A percentile compares a stretch with the other conserved stretches of the same genome.
Conservation (phyloP, 805 yeast species). For the Candida vartiovaarae region DNA sequence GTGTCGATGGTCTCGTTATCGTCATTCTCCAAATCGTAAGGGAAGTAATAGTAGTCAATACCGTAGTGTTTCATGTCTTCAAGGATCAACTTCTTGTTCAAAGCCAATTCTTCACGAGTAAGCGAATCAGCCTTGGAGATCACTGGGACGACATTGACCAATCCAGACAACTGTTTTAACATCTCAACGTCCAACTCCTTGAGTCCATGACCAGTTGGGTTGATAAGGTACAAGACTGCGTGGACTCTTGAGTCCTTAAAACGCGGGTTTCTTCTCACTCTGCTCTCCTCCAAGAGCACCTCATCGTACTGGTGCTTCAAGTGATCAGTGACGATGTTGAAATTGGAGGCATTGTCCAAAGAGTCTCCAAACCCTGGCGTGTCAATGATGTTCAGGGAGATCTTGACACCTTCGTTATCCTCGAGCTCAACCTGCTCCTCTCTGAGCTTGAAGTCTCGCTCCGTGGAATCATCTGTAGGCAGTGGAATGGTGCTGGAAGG, state of each 20-base stretch:
- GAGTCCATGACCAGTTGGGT: constrained; percentile 80
- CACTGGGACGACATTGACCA: constrained; percentile 81
- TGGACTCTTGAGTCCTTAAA: constrained; percentile 82
- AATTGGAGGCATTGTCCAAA: constrained; percentile 59
- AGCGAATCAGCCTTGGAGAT: constrained; percentile 82
- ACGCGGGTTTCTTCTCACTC: constrained; percentile 79
- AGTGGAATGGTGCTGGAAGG: constrained; percentile 51
- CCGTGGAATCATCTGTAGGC: constrained; percentile 44
- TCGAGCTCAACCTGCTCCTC: constrained; percentile 80
- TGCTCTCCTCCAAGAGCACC: constrained; percentile 69
- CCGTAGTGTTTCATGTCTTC: constrained; percentile 69
- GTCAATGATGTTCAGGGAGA: constrained; percentile 67
- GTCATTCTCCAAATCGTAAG: constrained; percentile 45
- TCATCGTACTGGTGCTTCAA: constrained; percentile 80
- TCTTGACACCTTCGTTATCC: constrained; percentile 81
- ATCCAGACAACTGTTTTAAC: constrained; percentile 69
- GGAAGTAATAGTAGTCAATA: constrained; percentile 71
- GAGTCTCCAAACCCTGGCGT: constrained; percentile 82
- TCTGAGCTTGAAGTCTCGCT: constrained; percentile 54
- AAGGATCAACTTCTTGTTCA: constrained; percentile 65
- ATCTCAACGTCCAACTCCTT: constrained; percentile 72
- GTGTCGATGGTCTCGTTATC: constrained; percentile 62
- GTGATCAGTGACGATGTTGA: constrained; percentile 67
- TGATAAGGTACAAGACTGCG: constrained; percentile 66
- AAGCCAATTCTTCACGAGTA: constrained; percentile 66